These are phyloP conservation scores for Herpetospermum pedunculosum DNA, from an alignment of 306 rosid genomes.

Conservation along the genomic window DNA sequence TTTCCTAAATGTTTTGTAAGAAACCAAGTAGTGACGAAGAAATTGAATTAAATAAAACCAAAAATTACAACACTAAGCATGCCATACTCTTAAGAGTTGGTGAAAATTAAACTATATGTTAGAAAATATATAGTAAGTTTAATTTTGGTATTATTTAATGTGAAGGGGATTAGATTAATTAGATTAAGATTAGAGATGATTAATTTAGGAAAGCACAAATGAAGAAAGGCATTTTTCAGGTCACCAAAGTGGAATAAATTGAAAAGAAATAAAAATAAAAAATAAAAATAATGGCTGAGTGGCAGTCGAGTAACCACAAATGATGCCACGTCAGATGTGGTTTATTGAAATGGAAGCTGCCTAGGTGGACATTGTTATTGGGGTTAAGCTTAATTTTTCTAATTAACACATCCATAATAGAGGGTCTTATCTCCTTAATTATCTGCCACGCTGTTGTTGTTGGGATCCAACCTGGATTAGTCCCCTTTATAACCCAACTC, in stretches of 20 bases:
- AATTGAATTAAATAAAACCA: neutral
- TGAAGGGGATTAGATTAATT: neutral
- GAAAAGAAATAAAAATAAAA: neutral
- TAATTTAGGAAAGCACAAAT: neutral
- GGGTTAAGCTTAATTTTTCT: neutral
- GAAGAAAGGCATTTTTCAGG: neutral
- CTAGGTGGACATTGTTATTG: neutral
- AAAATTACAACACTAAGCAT: constrained; percentile 4
- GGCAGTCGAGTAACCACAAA: constrained; percentile 7
- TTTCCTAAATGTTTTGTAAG: no score
- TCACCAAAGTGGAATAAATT: neutral
- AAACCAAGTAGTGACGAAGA: no score
- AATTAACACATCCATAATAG: neutral
- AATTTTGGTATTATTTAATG: neutral
- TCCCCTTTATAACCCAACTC: neutral
- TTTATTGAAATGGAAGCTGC: constrained; percentile 7
- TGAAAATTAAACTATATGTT: no score
- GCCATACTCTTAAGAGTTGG: neutral
- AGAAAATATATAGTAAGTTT: no score
- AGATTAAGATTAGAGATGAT: neutral
- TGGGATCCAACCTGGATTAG: constrained; percentile 4
- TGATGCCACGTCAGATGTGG: constrained; percentile 3
- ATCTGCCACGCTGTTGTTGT: neutral
- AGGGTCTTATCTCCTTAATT: neutral
- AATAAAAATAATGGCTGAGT: neutral